These are phyloP conservation scores for Suhomyces anneliseae DNA, from an alignment of 1,139 yeast species.

Conservation along the genomic window DNA sequence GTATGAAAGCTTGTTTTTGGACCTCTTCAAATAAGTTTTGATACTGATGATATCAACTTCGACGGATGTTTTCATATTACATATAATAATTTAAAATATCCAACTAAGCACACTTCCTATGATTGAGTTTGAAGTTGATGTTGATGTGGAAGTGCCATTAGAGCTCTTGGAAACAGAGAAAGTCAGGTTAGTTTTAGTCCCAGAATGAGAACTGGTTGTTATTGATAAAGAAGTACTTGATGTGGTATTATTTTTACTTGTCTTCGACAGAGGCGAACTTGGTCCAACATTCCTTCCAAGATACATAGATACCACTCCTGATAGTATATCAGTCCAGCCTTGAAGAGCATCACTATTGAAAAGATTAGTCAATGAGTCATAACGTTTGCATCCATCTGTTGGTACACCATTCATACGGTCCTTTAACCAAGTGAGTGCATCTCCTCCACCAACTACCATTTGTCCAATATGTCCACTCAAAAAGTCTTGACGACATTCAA, in stretches of 20 bases:
- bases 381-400: neutral
- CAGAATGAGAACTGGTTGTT: neutral
- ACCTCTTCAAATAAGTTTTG: no score
- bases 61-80: no score
- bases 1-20: no score
- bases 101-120: neutral
- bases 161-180: no score
- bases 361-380: neutral
- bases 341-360: neutral
- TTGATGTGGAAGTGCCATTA: neutral
- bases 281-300: neutral
- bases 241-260: no score
- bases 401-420: neutral
- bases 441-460: slow-evolving; percentile 16
- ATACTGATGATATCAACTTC: no score
- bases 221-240: neutral
- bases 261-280: neutral
- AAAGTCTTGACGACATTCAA: slow-evolving; percentile 17
- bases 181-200: neutral
- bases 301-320: neutral
- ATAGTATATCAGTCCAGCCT: neutral
- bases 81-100: neutral
- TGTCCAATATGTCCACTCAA: slow-evolving; percentile 19
- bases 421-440: slow-evolving; percentile 11
- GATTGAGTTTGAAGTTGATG: neutral